Percentiles rank a stretch among this genome's conserved stretches.
phyloP scores from a whole-genome alignment of 1,284 basidiomycete species.

The Moniliophthora roreri region DNA sequence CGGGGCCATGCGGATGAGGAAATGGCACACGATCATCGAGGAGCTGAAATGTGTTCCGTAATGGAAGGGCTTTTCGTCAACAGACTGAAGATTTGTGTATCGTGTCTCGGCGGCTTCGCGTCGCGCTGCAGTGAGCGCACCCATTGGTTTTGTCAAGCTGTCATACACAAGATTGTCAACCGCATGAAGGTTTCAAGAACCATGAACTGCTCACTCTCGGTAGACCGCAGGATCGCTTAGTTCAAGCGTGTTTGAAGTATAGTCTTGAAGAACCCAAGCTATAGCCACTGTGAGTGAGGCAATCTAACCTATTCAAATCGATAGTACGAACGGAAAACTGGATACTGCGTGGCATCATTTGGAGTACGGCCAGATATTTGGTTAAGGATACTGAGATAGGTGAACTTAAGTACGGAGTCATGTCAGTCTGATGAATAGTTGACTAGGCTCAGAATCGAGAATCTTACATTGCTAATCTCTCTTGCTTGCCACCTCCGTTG shows the following conservation, averaged over 20 bases:
- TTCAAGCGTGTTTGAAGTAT: conserved; percentile 75
- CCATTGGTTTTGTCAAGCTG: conserved; percentile 88
- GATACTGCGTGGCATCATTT: conserved; percentile 94
- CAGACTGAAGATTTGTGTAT: conserved; percentile 77
- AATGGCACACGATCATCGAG: conserved; percentile 96
- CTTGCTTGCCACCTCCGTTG: conserved; percentile 83
- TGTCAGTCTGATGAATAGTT: conserved; percentile 9
- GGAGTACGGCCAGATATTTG: conserved; percentile 91
- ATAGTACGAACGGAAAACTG: conserved; percentile 79
- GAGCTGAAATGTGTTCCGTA: conserved; percentile 96
- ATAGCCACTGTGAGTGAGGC: conserved; percentile 7
- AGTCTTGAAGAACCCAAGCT: conserved; percentile 91
- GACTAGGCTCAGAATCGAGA: not conserved
- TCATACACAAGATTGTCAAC: conserved; percentile 12
- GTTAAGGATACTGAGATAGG: conserved; percentile 84
- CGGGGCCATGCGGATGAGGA: conserved; percentile 86
- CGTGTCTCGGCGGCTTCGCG: conserved; percentile 73
- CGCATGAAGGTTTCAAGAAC: not conserved
- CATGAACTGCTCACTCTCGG: conserved; percentile 61
- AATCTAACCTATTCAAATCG: not conserved
- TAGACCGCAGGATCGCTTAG: conserved; percentile 66
- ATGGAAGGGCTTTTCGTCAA: conserved; percentile 87
- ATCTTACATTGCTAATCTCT: conserved; percentile 83
- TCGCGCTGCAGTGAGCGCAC: conserved; percentile 78
- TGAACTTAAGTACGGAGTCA: conserved; percentile 68